A percentile compares a stretch with the other conserved stretches of the same genome.
Evolutionary conservation across 257 asterid species (phyloP).

Genomic region (Cynanchum wilfordii): DNA sequence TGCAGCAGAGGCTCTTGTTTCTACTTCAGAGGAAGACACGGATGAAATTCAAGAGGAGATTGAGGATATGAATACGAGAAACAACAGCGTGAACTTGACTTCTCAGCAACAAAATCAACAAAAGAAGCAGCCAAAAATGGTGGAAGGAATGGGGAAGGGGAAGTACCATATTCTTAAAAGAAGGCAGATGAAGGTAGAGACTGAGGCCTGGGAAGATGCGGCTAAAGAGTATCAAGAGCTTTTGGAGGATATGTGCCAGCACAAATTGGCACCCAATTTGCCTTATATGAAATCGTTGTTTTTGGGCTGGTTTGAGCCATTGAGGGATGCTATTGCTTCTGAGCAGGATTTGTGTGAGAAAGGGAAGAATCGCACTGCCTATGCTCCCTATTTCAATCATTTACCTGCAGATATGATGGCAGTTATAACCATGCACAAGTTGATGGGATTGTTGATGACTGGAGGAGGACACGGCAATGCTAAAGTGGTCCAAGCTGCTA

Average conservation of each 20-base stretch:
- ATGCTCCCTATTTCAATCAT: conserved; percentile 55
- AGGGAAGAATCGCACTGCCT: conserved; percentile 44
- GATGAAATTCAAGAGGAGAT: conserved; percentile 57
- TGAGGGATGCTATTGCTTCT: conserved; percentile 75
- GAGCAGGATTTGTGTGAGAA: conserved; percentile 60
- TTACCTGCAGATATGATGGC: conserved; percentile 98
- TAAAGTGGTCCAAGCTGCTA: conserved; percentile 75
- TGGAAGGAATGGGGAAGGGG: conserved; percentile 64
- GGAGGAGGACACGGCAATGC: conserved; percentile 74
- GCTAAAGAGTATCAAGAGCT: conserved; percentile 88
- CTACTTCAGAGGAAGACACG: conserved; percentile 85
- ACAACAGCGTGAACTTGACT: conserved; percentile 19
- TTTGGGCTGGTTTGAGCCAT: conserved; percentile 95
- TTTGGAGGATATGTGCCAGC: conserved; percentile 85
- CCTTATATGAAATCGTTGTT: conserved; percentile 86
- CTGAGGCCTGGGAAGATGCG: conserved; percentile 90
- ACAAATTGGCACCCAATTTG: conserved; percentile 86
- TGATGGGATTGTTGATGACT: conserved; percentile 83
- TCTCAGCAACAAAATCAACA: conserved; percentile 26
- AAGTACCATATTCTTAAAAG: conserved; percentile 60
- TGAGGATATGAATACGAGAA: conserved; percentile 44
- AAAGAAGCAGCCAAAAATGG: conserved; percentile 40
- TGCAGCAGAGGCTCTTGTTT: conserved; percentile 67
- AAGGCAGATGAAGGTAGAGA: conserved; percentile 77
- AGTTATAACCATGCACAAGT: conserved; percentile 89